Conservation (phyloP, 2,329 filamentous ascomycete species). For the Karstenula rhodostoma region DNA sequence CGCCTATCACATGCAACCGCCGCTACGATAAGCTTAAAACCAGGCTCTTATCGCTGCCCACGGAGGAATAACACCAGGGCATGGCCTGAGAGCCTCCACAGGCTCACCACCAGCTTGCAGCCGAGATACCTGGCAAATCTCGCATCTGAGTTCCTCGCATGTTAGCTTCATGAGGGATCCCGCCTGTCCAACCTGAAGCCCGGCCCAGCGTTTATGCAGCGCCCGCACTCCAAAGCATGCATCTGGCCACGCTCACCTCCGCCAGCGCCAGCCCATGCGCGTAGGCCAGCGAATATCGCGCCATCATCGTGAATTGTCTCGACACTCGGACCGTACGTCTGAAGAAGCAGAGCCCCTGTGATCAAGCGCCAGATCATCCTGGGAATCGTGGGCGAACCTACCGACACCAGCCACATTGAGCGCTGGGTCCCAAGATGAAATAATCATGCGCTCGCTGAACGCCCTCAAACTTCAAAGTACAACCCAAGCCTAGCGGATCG, state of each 20-base stretch:
- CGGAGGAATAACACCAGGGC: background rate
- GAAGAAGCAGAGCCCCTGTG: background rate
- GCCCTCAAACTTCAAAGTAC: background rate
- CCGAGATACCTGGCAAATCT: slow-evolving; percentile 2
- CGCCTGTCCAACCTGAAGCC: background rate
- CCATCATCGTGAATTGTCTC: background rate
- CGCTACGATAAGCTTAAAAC: slow-evolving; percentile 1
- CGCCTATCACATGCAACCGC: slow-evolving; percentile 5
- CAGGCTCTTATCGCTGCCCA: slow-evolving; percentile 8
- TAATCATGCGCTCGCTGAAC: background rate
- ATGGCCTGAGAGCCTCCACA: slow-evolving; percentile 1
- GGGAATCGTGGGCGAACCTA: background rate
- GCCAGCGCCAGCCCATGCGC: background rate
- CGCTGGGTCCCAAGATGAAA: background rate
- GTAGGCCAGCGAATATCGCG: background rate
- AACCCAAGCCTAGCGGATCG: background rate
- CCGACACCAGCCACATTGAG: slow-evolving; percentile 1
- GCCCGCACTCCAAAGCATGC: background rate
- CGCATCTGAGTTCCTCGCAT: slow-evolving; percentile 7
- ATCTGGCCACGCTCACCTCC: background rate
- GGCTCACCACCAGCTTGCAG: slow-evolving; percentile 2
- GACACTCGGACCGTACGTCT: slow-evolving; percentile 1
- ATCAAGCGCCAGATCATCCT: background rate
- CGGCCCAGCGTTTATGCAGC: background rate
- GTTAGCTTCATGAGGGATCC: background rate